A percentile compares a stretch with the other conserved stretches of the same genome.
Evolutionary conservation across 208 protist species (phyloP).

Genomic region (Angomonas deanei): DNA sequence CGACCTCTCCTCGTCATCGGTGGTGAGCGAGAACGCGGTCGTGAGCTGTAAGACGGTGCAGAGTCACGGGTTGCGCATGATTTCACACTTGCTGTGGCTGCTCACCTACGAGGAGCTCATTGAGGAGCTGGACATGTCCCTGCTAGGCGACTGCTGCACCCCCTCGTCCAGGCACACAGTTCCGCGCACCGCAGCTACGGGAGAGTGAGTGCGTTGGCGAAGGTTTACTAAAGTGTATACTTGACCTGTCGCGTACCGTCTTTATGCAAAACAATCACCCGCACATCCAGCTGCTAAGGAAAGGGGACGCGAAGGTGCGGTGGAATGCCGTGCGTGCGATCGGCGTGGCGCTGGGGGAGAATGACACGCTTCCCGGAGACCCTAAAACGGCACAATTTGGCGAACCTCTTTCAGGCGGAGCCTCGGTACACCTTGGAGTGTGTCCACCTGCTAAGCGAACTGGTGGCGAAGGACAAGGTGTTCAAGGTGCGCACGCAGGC

Average conservation of each 20-base stretch:
- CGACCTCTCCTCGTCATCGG: neutral
- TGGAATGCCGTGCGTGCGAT: neutral
- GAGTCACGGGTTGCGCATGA: neutral
- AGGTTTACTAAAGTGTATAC: neutral
- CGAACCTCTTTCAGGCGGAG: neutral
- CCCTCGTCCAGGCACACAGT: neutral
- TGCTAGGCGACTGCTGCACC: neutral
- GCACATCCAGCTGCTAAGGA: neutral
- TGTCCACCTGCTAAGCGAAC: neutral
- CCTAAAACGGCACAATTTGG: neutral
- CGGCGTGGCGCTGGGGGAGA: neutral
- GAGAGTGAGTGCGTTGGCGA: neutral
- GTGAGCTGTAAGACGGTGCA: neutral
- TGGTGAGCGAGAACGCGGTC: neutral
- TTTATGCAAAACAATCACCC: neutral
- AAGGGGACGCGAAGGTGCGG: neutral
- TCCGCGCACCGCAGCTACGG: neutral
- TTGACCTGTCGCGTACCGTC: neutral
- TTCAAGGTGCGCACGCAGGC: constrained; percentile 1
- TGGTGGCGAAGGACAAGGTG: neutral
- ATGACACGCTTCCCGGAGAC: neutral
- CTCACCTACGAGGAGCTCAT: neutral
- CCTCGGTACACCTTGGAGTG: neutral
- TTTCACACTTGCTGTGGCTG: neutral
- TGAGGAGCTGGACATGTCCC: neutral